Base-by-base conservation (phyloP, 768 basidiomycete genomes). In the Collybiopsis luxurians region DNA sequence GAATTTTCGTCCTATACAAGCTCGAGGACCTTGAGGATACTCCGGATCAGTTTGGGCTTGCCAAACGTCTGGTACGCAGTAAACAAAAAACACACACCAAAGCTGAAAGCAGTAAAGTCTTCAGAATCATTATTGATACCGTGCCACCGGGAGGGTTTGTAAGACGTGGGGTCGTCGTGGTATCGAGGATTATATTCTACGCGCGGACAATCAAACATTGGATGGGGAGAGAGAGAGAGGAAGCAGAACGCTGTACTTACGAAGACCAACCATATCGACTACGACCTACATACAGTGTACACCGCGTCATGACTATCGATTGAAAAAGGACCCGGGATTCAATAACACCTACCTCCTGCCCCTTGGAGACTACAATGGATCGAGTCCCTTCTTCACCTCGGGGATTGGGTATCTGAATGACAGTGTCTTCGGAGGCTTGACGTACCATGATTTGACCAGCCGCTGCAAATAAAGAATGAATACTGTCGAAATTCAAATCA, bases 1-100 rank as follows among this genome's bases (percentile, higher is more conserved):
- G 61, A 86, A 86, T 58, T 76, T 81, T 27, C 80, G 70, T 4
- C 84, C 84, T 12, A 84, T 67, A 59, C 84, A 86, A 5, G 73
- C 72, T 17, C 82, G 75, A 27, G 81, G 80, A 46, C 80, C 79
- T n/a, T n/a, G n/a, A n/a, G n/a, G n/a, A n/a, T 76, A 58, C 9
- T 6, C 31, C 31, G 13, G 3, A 23, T 53, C 15, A 51, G 53
- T 54, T 43, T 54, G 55, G 39, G 39, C 21, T 30, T 19, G 19
- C 13, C 42, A 19, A 23, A 42, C 23, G 53, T 38, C 15, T 53
- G 43, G 13, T 26, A 43, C 24, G 5, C 1, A 34, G 10, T 23
- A 11, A 27, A 24, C 21, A 26, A 31, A 24, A 28, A 13, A 34
- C 30, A 59, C 63, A 30, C 36, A 69, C 79, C 79, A 24, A 79